Evolutionary conservation across 495 filamentous ascomycete species (phyloP), one percentile per base, ranked within the genome.

Genomic region (Polyplosphaeria fusca): DNA sequence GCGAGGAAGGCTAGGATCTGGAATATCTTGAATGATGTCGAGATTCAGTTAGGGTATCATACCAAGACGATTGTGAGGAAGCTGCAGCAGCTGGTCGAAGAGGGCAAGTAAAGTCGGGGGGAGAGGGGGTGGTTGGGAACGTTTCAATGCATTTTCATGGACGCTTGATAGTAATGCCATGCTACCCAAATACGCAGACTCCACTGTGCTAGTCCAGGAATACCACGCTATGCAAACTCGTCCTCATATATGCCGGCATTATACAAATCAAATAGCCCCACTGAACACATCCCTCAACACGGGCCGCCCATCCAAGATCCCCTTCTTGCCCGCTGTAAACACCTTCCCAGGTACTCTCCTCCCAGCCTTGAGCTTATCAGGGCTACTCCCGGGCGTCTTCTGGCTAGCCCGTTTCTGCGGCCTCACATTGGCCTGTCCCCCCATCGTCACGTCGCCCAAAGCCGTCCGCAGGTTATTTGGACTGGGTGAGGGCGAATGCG

Each of bases 201-300:
- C n/a, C n/a, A n/a, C n/a, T n/a, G n/a, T n/a, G n/a, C n/a, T n/a
- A n/a, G n/a, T n/a, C n/a, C n/a, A n/a, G n/a, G n/a, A n/a, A n/a
- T n/a, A n/a, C n/a, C n/a, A n/a, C n/a, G n/a, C n/a, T n/a, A n/a
- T n/a, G n/a, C n/a, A n/a, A n/a, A n/a, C n/a, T n/a, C n/a, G n/a
- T n/a, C n/a, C n/a, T n/a, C n/a, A n/a, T n/a, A n/a, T n/a, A n/a
- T n/a, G n/a, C n/a, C n/a, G n/a, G n/a, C n/a, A n/a, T 35, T 35
- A 35, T 35, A 35, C 30, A 35, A 35, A 35, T 35, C 30, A 35
- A 7, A 42, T 5, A 42, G 5, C 39, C 5, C 39, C 39, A 18
- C 47, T 53, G 25, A 65, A 71, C 38, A 83, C 64, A 68, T 83
- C 78, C 42, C 73, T 75, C 25, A 82, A 60, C 40, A 83, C 70